Conservation (phyloP, 805 yeast species). For the Schizosaccharomyces osmophilus region DNA sequence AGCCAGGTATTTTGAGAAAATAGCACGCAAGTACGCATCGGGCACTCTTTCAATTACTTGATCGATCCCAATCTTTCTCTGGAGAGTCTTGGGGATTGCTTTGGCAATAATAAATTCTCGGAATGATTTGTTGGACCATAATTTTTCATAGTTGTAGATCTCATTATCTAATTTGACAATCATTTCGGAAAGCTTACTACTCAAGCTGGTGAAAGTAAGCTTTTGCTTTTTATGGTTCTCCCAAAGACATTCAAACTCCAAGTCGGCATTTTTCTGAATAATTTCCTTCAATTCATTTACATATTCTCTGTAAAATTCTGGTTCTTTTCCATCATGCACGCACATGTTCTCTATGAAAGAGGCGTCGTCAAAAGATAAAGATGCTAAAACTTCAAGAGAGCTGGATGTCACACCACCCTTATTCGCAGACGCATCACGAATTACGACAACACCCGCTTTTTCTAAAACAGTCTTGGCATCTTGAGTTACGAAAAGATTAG, state of each 20-base stretch:
- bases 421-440: conserved; percentile 91
- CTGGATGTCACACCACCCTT: conserved; percentile 98
- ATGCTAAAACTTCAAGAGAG: conserved; percentile 81
- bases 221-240: conserved; percentile 39
- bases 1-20: conserved; percentile 68
- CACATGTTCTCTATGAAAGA: conserved; percentile 65
- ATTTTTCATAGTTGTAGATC: conserved; percentile 30
- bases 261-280: conserved; percentile 51
- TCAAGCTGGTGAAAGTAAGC: conserved; percentile 32
- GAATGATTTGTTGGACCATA: conserved; percentile 65
- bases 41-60: conserved; percentile 58
- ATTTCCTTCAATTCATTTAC: conserved; percentile 62
- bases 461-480: conserved; percentile 73
- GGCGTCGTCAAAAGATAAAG: conserved; percentile 69
- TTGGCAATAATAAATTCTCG: conserved; percentile 52
- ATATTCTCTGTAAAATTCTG: conserved; percentile 57
- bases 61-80: conserved; percentile 36
- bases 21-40: conserved; percentile 60
- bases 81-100: conserved; percentile 54
- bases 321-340: conserved; percentile 28
- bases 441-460: conserved; percentile 60
- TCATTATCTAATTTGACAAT: conserved; percentile 73
- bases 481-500: conserved; percentile 85
- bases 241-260: conserved; percentile 78
- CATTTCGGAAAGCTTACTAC: conserved; percentile 62